These are phyloP conservation scores for Paramyrothecium sp. DNA, from an alignment of 2,329 filamentous ascomycete species.

Conservation along the genomic window DNA sequence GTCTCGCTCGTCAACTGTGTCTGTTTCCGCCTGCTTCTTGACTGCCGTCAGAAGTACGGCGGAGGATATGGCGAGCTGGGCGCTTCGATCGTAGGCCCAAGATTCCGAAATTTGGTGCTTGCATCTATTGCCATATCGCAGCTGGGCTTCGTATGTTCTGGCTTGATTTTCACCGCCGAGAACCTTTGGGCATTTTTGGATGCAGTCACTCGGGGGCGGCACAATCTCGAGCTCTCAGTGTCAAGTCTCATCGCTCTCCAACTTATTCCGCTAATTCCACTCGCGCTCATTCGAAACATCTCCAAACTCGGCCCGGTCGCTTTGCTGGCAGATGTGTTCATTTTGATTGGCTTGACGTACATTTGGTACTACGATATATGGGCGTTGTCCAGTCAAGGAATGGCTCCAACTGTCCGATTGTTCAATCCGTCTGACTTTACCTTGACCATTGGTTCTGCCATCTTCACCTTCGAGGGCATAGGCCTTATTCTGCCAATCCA, in stretches of 20 bases:
- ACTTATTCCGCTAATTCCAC: constrained; percentile 61
- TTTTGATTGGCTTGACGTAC: constrained; percentile 67
- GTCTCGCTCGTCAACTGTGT: constrained; percentile 66
- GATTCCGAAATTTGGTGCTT: constrained; percentile 65
- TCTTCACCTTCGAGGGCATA: constrained; percentile 79
- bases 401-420: constrained; percentile 59
- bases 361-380: constrained; percentile 71
- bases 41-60: constrained; percentile 62
- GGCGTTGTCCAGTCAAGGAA: constrained; percentile 52
- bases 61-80: constrained; percentile 76
- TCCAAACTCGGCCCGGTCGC: constrained; percentile 70
- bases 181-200: constrained; percentile 67
- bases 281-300: constrained; percentile 72
- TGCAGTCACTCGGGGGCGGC: constrained; percentile 52
- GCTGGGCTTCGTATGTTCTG: constrained; percentile 75
- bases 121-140: constrained; percentile 72
- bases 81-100: constrained; percentile 60
- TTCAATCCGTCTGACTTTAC: constrained; percentile 71
- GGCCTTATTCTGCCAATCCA: constrained; percentile 76
- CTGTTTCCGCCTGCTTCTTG: constrained; percentile 70
- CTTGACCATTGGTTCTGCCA: constrained; percentile 69
- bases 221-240: constrained; percentile 51
- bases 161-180: constrained; percentile 75
- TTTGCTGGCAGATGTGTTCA: constrained; percentile 69
- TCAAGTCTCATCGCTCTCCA: constrained; percentile 63